Conservation (phyloP, 768 basidiomycete species). For the Candolleomyces eurysporus region DNA sequence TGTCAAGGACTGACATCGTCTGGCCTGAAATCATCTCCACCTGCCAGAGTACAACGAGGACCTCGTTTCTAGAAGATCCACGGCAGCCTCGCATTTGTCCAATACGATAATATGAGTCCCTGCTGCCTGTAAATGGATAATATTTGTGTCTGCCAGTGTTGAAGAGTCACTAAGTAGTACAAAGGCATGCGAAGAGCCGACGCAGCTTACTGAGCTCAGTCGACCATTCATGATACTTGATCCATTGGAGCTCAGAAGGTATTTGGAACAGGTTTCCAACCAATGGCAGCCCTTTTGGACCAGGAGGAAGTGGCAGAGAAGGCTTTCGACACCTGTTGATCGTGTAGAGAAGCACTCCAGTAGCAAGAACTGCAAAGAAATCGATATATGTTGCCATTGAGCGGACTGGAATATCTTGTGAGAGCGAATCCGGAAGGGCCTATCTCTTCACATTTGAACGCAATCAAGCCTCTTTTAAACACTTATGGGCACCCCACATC, state of each 20-base stretch:
- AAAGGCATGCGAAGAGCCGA: neutral
- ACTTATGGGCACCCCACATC: no score
- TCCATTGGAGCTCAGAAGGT: slow-evolving; percentile 34
- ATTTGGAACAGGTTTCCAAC: slow-evolving; percentile 40
- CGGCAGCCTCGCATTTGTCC: slow-evolving; percentile 29
- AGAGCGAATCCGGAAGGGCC: no score
- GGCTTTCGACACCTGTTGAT: no score
- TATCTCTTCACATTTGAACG: no score
- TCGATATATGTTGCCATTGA: no score
- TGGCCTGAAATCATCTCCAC: neutral
- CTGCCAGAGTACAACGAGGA: slow-evolving; percentile 35
- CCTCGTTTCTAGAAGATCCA: slow-evolving; percentile 39
- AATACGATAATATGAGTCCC: slow-evolving; percentile 25
- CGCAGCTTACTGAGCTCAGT: slow-evolving; percentile 29
- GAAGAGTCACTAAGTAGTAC: neutral
- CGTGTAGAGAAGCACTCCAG: no score
- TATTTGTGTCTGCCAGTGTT: slow-evolving; percentile 25
- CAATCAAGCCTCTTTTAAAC: no score
- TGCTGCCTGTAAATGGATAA: slow-evolving; percentile 22
- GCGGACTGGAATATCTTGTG: no score
- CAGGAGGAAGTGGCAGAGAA: slow-evolving; percentile 37
- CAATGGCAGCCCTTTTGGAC: slow-evolving; percentile 37
- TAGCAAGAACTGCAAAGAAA: no score
- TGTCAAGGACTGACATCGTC: no score
- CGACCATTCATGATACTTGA: slow-evolving; percentile 40